Percentiles rank a stretch among this genome's conserved stretches.
Evolutionary conservation across 805 yeast genomes (phyloP).

Genomic region (Cyberlindnera mrakii): DNA sequence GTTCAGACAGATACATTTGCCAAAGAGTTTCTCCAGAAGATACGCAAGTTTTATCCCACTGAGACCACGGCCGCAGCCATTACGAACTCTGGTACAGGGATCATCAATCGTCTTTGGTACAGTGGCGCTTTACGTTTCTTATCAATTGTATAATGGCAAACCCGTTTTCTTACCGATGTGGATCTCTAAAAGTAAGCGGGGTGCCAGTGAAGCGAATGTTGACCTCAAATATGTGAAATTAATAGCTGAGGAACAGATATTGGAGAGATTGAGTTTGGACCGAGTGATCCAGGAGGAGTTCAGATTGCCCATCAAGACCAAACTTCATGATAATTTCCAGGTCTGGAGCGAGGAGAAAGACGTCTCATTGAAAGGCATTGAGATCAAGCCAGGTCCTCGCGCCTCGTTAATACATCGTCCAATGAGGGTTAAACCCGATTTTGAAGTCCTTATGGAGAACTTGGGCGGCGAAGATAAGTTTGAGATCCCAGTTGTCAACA

Average conservation of each 20-base stretch:
- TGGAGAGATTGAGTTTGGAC: constrained; percentile 20
- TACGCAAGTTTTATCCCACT: constrained; percentile 4
- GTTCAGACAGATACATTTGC: background rate
- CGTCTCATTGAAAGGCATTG: constrained; percentile 18
- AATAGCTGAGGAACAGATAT: constrained; percentile 19
- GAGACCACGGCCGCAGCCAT: constrained; percentile 6
- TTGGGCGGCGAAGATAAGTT: constrained; percentile 19
- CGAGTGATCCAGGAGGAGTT: constrained; percentile 13
- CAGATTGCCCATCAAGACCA: constrained; percentile 16
- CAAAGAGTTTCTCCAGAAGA: background rate
- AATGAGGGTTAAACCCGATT: constrained; percentile 10
- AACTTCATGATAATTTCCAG: constrained; percentile 15
- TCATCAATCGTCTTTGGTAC: constrained; percentile 13
- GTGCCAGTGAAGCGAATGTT: constrained; percentile 6
- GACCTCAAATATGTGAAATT: constrained; percentile 14
- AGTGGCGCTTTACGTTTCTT: constrained; percentile 12
- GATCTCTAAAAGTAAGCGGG: constrained; percentile 12
- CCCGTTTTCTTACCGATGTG: constrained; percentile 19
- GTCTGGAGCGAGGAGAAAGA: constrained; percentile 20
- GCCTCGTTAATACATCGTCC: constrained; percentile 15
- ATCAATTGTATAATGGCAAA: constrained; percentile 14
- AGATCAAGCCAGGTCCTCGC: constrained; percentile 18
- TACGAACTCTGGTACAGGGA: constrained; percentile 8
- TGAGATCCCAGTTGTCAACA: constrained; percentile 18
- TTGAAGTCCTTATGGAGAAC: constrained; percentile 17